Evolutionary conservation across 1,284 basidiomycete species (phyloP).

Genomic region (Ceratobasidium sp.): DNA sequence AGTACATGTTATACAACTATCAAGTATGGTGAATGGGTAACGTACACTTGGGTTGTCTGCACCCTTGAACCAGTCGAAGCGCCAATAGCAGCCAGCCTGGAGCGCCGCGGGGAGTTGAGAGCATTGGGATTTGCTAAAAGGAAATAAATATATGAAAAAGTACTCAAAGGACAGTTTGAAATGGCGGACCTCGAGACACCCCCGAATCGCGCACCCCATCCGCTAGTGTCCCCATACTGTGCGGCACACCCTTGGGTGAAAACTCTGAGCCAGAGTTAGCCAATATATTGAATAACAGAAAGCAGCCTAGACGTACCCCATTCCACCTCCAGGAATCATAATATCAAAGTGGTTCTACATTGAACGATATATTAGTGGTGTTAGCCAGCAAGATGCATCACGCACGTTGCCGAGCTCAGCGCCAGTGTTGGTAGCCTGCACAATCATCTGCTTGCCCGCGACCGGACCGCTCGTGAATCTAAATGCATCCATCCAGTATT

Average conservation of each 20-base stretch:
- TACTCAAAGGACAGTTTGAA: neutral
- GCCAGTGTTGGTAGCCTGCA: too few relatives aligned
- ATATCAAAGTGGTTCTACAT: constrained; percentile 47
- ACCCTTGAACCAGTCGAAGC: constrained; percentile 44
- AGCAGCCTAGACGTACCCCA: constrained; percentile 41
- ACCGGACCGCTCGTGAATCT: constrained; percentile 49
- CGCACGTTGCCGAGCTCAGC: constrained; percentile 47
- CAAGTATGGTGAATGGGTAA: neutral
- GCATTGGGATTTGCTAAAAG: constrained; percentile 39
- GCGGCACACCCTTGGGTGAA: constrained; percentile 44
- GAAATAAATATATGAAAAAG: neutral
- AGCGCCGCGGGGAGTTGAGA: constrained; percentile 43
- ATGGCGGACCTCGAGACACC: constrained; percentile 45
- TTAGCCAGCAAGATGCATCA: neutral
- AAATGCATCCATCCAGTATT: neutral
- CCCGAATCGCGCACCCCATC: constrained; percentile 46
- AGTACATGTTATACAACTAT: neutral
- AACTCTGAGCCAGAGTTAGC: constrained; percentile 4
- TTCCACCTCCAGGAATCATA: constrained; percentile 48
- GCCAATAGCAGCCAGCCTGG: constrained; percentile 46
- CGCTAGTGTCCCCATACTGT: constrained; percentile 45
- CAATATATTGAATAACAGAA: neutral
- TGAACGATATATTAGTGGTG: neutral
- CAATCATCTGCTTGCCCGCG: constrained; percentile 46
- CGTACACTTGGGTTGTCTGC: constrained; percentile 44